These are phyloP conservation scores for Diaporthe vexans DNA, from an alignment of 2,329 filamentous ascomycete genomes.

Conservation along the genomic window DNA sequence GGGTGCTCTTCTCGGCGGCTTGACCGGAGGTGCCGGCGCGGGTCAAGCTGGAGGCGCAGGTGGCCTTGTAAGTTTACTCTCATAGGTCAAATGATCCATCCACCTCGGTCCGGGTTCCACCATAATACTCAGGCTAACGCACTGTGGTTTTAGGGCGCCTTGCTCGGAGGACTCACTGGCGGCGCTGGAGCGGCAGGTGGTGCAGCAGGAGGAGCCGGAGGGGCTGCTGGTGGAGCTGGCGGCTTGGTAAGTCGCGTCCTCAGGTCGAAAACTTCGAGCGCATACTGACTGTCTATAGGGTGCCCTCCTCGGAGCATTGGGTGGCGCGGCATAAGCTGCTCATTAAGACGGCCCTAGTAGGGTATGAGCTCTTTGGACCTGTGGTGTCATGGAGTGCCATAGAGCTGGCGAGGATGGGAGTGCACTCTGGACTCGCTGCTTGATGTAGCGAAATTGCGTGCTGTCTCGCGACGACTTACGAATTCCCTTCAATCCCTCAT, in stretches of 20 bases:
- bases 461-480: slow-evolving; percentile 24
- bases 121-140: too few relatives aligned
- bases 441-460: neutral
- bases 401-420: neutral
- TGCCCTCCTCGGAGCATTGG: neutral
- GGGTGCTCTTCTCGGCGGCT: neutral
- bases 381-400: neutral
- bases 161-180: neutral
- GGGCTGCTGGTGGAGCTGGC: slow-evolving; percentile 24
- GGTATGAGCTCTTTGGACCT: neutral
- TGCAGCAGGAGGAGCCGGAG: neutral
- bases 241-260: slow-evolving; percentile 5
- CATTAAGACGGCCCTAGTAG: neutral
- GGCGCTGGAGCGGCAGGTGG: neutral
- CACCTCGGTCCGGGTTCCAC: too few relatives aligned
- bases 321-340: slow-evolving; percentile 4
- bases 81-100: too few relatives aligned
- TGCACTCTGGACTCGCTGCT: slow-evolving; percentile 1
- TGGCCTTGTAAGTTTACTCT: too few relatives aligned
- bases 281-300: neutral
- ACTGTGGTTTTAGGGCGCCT: too few relatives aligned
- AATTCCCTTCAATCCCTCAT: slow-evolving; percentile 1
- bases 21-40: neutral
- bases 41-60: too few relatives aligned
- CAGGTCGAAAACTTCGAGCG: accelerated